Evolutionary conservation across 441 rosid genomes (phyloP).

Genomic region (Pelargonium australe): DNA sequence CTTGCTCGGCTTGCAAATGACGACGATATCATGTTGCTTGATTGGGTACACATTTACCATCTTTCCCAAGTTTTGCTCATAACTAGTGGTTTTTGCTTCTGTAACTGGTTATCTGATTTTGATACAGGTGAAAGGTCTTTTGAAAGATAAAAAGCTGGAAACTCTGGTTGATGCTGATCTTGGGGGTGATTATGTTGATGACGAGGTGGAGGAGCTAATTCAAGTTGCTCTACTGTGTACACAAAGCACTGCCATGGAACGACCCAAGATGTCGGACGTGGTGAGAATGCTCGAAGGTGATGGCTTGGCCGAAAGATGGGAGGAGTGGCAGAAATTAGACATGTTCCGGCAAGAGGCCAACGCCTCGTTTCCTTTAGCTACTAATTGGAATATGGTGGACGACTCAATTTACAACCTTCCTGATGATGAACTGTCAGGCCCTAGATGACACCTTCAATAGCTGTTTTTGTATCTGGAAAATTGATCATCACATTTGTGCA

Average conservation of each 20-base stretch:
- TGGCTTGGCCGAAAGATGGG: constrained; percentile 19
- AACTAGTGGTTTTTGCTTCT: too few species aligned
- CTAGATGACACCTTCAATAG: background rate
- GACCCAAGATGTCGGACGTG: constrained; percentile 16
- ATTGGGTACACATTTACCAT: constrained; percentile 12
- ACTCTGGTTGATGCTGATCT: constrained; percentile 12
- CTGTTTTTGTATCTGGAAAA: background rate
- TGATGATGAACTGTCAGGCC: background rate
- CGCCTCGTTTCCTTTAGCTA: background rate
- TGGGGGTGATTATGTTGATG: constrained; percentile 9
- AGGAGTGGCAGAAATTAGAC: constrained; percentile 17
- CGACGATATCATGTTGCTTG: constrained; percentile 18
- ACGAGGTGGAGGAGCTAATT: constrained; percentile 17
- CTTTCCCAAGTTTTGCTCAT: background rate
- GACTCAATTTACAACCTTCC: constrained; percentile 6
- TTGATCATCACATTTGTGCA: background rate
- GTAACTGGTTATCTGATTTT: background rate
- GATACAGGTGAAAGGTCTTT: constrained; percentile 16
- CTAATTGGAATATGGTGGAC: background rate
- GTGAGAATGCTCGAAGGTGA: constrained; percentile 17
- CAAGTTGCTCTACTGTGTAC: constrained; percentile 17
- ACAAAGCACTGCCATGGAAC: constrained; percentile 10
- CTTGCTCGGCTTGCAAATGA: constrained; percentile 18
- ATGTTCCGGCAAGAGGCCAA: constrained; percentile 9
- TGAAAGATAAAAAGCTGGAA: constrained; percentile 13